Evolutionary conservation across 306 rosid genomes (phyloP).

Genomic region (Prunus fruticosa): DNA sequence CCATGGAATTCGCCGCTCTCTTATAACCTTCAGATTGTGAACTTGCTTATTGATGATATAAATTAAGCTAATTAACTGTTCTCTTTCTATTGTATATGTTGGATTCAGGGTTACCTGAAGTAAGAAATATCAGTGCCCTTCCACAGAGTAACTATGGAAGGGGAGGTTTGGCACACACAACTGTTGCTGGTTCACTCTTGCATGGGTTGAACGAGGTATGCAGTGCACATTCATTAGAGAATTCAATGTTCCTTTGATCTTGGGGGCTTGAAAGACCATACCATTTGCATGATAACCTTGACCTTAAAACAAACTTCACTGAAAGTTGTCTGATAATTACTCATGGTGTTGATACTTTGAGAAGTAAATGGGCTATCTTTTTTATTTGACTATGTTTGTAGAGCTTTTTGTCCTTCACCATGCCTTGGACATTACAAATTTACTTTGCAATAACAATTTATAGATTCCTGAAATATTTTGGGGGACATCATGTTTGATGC

Average conservation of each 20-base stretch:
- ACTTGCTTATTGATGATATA: neutral
- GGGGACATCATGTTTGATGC: neutral
- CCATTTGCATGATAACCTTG: slow-evolving; percentile 6
- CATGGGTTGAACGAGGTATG: slow-evolving; percentile 92
- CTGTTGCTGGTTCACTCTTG: slow-evolving; percentile 70
- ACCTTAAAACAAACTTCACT: neutral
- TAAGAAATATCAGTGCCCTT: slow-evolving; percentile 80
- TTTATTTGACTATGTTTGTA: neutral
- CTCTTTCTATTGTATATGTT: neutral
- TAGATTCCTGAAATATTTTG: slow-evolving; percentile 1
- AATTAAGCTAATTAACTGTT: neutral
- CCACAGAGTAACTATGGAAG: slow-evolving; percentile 74
- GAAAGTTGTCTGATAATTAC: neutral
- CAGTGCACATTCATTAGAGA: slow-evolving; percentile 4
- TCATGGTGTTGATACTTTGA: neutral
- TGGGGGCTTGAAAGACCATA: slow-evolving; percentile 4
- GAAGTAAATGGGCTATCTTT: neutral
- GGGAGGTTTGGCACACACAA: slow-evolving; percentile 75
- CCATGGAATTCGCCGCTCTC: neutral
- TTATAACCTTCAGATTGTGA: neutral
- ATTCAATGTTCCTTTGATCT: slow-evolving; percentile 4
- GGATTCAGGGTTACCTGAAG: slow-evolving; percentile 56
- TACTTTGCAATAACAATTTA: slow-evolving; percentile 12
- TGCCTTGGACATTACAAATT: slow-evolving; percentile 5
- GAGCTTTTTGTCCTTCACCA: neutral